phyloP scores from a whole-genome alignment of 352 stramenopile species.

The Pythium monospermum region DNA sequence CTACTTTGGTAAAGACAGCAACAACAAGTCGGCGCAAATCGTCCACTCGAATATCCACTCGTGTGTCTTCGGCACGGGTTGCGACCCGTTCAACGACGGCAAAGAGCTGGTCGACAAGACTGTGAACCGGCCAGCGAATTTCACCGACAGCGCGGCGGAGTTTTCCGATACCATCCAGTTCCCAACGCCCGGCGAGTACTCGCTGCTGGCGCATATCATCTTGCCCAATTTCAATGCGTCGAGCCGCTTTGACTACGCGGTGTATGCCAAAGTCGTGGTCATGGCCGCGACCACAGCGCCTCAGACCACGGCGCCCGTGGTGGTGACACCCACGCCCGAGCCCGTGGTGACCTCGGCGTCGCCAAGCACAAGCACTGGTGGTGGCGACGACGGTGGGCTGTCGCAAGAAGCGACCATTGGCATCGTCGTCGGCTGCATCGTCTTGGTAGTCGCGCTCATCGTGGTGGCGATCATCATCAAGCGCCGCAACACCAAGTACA shows the following conservation, averaged over 20 bases:
- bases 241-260: conserved; percentile 23
- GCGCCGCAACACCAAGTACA: conserved; percentile 25
- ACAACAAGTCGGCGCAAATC: conserved; percentile 20
- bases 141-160: conserved; percentile 19
- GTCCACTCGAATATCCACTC: conserved; percentile 29
- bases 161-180: conserved; percentile 22
- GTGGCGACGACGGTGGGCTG: conserved; percentile 22
- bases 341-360: neutral
- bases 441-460: conserved; percentile 39
- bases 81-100: conserved; percentile 27
- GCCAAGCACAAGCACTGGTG: conserved; percentile 1
- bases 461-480: conserved; percentile 34
- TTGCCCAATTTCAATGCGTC: conserved; percentile 19
- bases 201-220: conserved; percentile 28
- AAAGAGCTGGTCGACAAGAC: conserved; percentile 27
- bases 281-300: neutral
- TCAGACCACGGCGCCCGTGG: conserved; percentile 4
- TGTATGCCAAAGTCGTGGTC: conserved; percentile 20
- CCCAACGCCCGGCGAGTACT: conserved; percentile 21
- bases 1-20: conserved; percentile 18
- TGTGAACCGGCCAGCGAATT: conserved; percentile 24
- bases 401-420: conserved; percentile 44
- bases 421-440: conserved; percentile 52
- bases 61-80: conserved; percentile 25
- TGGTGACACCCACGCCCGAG: neutral